These are phyloP conservation scores for Colletotrichum limetticola DNA, from an alignment of 2,329 filamentous ascomycete species.

Conservation along the genomic window DNA sequence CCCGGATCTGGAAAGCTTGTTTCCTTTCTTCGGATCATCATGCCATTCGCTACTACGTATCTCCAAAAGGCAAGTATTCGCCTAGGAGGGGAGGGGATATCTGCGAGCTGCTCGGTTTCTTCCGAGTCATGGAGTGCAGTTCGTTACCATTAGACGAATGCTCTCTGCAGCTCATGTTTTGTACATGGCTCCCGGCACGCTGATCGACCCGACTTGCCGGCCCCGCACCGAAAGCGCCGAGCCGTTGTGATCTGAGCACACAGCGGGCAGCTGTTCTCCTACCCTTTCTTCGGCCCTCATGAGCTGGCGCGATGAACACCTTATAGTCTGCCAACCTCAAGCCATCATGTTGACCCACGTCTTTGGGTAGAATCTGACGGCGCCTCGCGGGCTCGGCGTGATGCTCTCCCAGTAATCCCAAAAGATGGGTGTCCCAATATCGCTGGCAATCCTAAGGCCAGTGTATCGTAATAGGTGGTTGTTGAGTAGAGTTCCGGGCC, in stretches of 20 bases:
- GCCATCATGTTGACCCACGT: no score
- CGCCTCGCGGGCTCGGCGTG: neutral
- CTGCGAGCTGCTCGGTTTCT: neutral
- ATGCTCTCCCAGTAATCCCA: neutral
- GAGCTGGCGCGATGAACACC: no score
- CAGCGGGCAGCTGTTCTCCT: no score
- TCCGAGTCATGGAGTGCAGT: neutral
- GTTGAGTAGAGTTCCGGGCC: neutral
- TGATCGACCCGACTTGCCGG: neutral
- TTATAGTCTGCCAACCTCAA: neutral
- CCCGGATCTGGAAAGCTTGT: neutral
- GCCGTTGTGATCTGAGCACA: neutral
- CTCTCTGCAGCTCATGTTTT: neutral
- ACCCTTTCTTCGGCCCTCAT: no score
- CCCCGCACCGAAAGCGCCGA: neutral
- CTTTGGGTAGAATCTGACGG: neutral
- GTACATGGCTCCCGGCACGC: neutral
- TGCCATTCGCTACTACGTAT: neutral
- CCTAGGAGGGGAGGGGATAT: neutral
- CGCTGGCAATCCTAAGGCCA: neutral
- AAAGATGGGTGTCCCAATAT: neutral
- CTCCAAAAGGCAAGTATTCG: no score
- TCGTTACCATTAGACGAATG: neutral
- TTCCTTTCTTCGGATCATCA: neutral
- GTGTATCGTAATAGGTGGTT: neutral